These are phyloP conservation scores for Rhizophagus prolifer DNA, from an alignment of 192 early-diverging fungal genomes.

Conservation along the genomic window DNA sequence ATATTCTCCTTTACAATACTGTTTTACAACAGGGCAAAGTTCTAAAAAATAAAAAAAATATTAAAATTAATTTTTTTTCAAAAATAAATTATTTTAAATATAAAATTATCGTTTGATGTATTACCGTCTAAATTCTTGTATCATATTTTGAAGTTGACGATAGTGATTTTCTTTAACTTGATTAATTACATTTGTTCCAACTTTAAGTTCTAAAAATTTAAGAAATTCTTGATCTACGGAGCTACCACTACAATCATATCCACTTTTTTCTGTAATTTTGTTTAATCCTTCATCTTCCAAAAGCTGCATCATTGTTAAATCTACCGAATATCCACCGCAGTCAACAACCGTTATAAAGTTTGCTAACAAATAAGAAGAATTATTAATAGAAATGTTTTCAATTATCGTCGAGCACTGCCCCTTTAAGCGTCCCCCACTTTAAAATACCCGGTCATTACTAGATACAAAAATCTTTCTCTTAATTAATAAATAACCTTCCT, in stretches of 20 bases:
- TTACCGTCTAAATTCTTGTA: slow-evolving; percentile 5
- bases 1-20: background rate
- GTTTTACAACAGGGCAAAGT: background rate
- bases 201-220: background rate
- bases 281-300: background rate
- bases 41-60: background rate
- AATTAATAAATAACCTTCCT: too few relatives aligned
- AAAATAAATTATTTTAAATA: too few relatives aligned
- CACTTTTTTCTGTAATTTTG: background rate
- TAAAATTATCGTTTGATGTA: too few relatives aligned
- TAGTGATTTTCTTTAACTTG: background rate
- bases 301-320: slow-evolving; percentile 40
- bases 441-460: too few relatives aligned
- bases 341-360: slow-evolving; percentile 60
- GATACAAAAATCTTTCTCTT: too few relatives aligned
- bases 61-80: background rate
- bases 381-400: too few relatives aligned
- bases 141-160: background rate
- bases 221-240: slow-evolving; percentile 4
- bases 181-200: background rate
- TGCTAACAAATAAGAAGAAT: slow-evolving; percentile 2
- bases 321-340: slow-evolving; percentile 55
- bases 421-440: too few relatives aligned
- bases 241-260: background rate
- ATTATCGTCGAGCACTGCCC: too few relatives aligned